Evolutionary conservation across 768 basidiomycete genomes (phyloP), one percentile per base, ranked within the genome.

Genomic region (Agaricus sinodeliciosus): DNA sequence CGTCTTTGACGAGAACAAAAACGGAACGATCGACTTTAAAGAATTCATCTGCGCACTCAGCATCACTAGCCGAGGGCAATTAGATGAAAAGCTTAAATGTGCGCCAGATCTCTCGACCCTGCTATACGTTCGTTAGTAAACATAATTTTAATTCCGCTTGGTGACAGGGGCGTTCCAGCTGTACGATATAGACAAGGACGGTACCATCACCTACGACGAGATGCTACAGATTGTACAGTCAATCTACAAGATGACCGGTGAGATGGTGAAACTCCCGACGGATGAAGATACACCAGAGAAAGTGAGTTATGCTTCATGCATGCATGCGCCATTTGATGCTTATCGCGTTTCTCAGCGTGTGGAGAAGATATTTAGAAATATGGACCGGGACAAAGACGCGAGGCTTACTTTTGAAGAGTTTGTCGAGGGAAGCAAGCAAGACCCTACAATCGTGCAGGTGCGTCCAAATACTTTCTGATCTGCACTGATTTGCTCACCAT

Each of bases 261-360:
- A 94, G 69, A 97, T 98, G 94, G 95, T 98, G 58, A 94, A 94
- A 67, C 81, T 98, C 18, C 94, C 96, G n/a, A 76, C 85, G 37
- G 96, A 98, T 65, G 96, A 99, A 70, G 94, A 98, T 72, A 99
- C 96, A n/a, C 95, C 96, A 1, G 94, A 98, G 70, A 99, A 98
- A 90, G 94, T 84, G 61, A 49, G 69, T 27, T 34, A 48, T 42
- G 40, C 35, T 11, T 19, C 28, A 50, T 27, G 16, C 39, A 40
- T 36, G 36, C 39, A 37, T 42, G 52, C 45, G n/a, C 48, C 27
- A 41, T 50, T 51, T 53, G 62, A 48, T 22, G 55, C 28, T 53
- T 31, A 37, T n/a, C 44, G 35, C 57, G 42, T 54, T 49, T 37
- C 49, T 9, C 62, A 98, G 95, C 87, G 96, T 19, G 96, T 98